A percentile compares a stretch with the other conserved stretches of the same genome.
phyloP scores from a whole-genome alignment of 306 rosid genomes.

The Cicer judaicum region DNA sequence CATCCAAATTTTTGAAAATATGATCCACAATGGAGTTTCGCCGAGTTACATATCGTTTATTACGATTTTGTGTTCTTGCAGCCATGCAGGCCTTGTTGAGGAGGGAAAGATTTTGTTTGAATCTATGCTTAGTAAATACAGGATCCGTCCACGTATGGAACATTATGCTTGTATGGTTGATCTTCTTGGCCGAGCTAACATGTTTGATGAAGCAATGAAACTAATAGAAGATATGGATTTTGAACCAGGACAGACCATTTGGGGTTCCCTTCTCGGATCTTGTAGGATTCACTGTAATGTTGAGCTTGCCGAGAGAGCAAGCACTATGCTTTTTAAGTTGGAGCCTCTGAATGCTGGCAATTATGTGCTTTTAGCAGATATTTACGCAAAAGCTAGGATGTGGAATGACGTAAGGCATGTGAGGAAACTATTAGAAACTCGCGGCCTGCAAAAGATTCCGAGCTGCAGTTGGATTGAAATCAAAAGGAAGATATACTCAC shows the following conservation, averaged over 20 bases:
- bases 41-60: slow-evolving; percentile 76
- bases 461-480: slow-evolving; percentile 94
- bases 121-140: slow-evolving; percentile 22
- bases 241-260: slow-evolving; percentile 8
- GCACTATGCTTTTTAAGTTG: slow-evolving; percentile 69
- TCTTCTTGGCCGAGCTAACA: slow-evolving; percentile 92
- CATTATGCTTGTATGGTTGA: slow-evolving; percentile 72
- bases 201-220: slow-evolving; percentile 79
- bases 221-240: slow-evolving; percentile 65
- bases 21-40: slow-evolving; percentile 67
- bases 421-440: slow-evolving; percentile 66
- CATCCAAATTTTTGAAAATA: slow-evolving; percentile 66
- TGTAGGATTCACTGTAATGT: slow-evolving; percentile 40
- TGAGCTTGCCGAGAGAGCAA: slow-evolving; percentile 84
- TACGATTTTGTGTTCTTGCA: slow-evolving; percentile 86
- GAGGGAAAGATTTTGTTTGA: slow-evolving; percentile 11
- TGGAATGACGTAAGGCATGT: slow-evolving; percentile 77
- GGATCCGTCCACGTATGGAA: slow-evolving; percentile 26
- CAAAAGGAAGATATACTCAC: slow-evolving; percentile 67
- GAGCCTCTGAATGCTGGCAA: slow-evolving; percentile 90
- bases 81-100: slow-evolving; percentile 60
- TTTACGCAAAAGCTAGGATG: slow-evolving; percentile 76
- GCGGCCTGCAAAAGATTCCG: slow-evolving; percentile 72
- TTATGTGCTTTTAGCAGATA: slow-evolving; percentile 86
- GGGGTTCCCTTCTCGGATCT: slow-evolving; percentile 32